Percentiles rank a stretch among this genome's conserved stretches.
These are phyloP conservation scores for Fraxinus anomala DNA, from an alignment of 257 asterid genomes.

Conservation along the genomic window DNA sequence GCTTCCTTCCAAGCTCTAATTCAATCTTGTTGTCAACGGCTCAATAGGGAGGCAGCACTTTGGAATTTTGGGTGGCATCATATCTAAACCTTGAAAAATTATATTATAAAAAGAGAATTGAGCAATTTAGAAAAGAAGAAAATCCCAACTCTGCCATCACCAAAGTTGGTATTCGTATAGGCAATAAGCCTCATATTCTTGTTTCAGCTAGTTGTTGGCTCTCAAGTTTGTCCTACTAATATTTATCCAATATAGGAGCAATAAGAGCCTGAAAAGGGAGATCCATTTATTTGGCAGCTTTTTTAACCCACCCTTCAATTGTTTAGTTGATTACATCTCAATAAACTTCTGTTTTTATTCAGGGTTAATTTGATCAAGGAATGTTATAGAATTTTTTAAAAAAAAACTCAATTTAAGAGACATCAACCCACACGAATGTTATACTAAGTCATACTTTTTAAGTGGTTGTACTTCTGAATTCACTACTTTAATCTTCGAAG, in stretches of 20 bases:
- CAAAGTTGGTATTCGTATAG: background rate
- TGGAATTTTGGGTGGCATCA: background rate
- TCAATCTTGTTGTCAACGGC: background rate
- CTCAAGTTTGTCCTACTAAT: conserved; percentile 22
- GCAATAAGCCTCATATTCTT: background rate
- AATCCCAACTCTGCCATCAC: background rate
- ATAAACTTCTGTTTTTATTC: background rate
- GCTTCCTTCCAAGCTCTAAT: background rate
- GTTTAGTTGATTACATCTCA: background rate
- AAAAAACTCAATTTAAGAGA: conserved; percentile 1
- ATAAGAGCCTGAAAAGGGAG: no score
- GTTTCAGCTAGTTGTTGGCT: background rate
- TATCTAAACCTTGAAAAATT: background rate
- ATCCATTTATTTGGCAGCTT: no score
- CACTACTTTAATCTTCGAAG: background rate
- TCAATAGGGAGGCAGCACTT: background rate
- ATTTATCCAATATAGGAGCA: background rate
- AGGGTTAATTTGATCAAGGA: background rate
- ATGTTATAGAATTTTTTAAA: background rate
- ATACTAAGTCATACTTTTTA: background rate
- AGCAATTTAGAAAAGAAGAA: background rate
- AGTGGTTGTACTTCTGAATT: background rate
- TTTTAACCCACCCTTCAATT: background rate
- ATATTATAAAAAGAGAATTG: background rate
- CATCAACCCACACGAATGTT: background rate